Evolutionary conservation across 2,329 filamentous ascomycete species (phyloP).

Genomic region (Penicillium sp.): DNA sequence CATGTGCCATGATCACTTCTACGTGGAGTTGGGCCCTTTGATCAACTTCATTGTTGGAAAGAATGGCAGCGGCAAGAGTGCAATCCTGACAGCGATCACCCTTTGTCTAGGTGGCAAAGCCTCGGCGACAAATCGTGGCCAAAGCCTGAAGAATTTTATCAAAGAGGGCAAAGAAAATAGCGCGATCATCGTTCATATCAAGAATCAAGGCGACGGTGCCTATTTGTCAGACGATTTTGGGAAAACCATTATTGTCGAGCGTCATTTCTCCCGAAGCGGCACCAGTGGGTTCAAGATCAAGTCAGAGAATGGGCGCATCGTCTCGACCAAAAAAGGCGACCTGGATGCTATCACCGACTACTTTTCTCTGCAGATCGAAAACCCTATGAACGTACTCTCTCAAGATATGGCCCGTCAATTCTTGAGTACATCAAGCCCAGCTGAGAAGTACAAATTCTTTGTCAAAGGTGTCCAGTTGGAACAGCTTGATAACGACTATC

Average conservation of each 20-base stretch:
- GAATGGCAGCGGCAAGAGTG: constrained; percentile 97
- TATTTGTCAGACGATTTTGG: constrained; percentile 83
- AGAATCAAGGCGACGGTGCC: constrained; percentile 82
- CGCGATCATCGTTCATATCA: constrained; percentile 78
- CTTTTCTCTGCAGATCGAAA: constrained; percentile 91
- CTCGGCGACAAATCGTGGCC: constrained; percentile 85
- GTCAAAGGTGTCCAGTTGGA: constrained; percentile 92
- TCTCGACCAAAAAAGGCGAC: constrained; percentile 82
- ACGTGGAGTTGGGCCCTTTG: constrained; percentile 81
- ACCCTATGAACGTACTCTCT: constrained; percentile 91
- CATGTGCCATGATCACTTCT: constrained; percentile 87
- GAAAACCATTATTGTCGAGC: constrained; percentile 82
- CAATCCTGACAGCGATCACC: constrained; percentile 87
- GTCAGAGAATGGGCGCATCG: constrained; percentile 63
- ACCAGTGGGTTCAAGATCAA: constrained; percentile 85
- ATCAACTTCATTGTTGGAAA: constrained; percentile 99
- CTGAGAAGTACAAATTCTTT: constrained; percentile 95
- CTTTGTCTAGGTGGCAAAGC: constrained; percentile 95
- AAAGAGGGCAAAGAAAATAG: constrained; percentile 77
- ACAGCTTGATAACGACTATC: constrained; percentile 87
- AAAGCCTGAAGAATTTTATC: constrained; percentile 84
- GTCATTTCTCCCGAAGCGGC: constrained; percentile 75
- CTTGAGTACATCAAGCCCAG: constrained; percentile 76
- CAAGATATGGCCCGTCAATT: constrained; percentile 96
- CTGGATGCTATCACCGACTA: constrained; percentile 92